A percentile compares a stretch with the other conserved stretches of the same genome.
phyloP scores from a whole-genome alignment of 139 green algal species.

The Diplosphaera chodatii region DNA sequence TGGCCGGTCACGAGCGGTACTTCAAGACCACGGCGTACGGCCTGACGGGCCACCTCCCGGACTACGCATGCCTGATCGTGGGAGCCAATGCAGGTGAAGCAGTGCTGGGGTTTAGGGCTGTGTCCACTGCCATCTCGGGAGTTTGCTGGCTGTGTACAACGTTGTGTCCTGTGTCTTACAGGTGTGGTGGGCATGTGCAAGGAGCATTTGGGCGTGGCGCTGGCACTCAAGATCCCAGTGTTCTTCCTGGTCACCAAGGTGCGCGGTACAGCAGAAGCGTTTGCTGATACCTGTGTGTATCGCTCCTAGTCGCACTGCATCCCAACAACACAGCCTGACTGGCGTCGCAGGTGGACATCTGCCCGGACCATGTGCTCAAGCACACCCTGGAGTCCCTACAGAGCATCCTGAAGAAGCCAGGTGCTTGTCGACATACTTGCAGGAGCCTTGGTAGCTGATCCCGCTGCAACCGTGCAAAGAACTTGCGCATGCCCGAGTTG shows the following conservation, averaged over 20 bases:
- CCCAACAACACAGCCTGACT: too few species aligned
- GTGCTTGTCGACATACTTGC: too few species aligned
- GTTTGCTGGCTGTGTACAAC: too few species aligned
- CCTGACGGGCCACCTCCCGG: slow-evolving; percentile 74
- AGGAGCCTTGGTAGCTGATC: too few species aligned
- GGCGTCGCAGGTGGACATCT: slow-evolving; percentile 80
- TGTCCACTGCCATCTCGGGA: neutral
- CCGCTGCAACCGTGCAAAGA: too few species aligned
- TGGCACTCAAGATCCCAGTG: slow-evolving; percentile 81
- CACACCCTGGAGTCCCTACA: slow-evolving; percentile 62
- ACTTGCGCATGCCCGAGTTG: too few species aligned
- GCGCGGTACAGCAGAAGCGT: too few species aligned
- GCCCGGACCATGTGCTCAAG: slow-evolving; percentile 78
- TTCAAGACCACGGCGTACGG: slow-evolving; percentile 86
- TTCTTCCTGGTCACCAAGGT: slow-evolving; percentile 88
- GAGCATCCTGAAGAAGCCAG: slow-evolving; percentile 82
- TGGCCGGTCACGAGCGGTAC: slow-evolving; percentile 87
- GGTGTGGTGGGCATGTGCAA: slow-evolving; percentile 89
- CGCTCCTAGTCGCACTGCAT: too few species aligned
- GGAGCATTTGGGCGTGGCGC: slow-evolving; percentile 87
- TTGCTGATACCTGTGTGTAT: too few species aligned
- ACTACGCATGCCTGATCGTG: slow-evolving; percentile 78
- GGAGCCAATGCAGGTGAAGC: slow-evolving; percentile 46
- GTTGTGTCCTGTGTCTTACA: too few species aligned
- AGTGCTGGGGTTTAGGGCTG: neutral